Percentiles rank a stretch among this genome's conserved stretches.
phyloP scores from a whole-genome alignment of 106 monocot genomes.

The Amphibolis antarctica region DNA sequence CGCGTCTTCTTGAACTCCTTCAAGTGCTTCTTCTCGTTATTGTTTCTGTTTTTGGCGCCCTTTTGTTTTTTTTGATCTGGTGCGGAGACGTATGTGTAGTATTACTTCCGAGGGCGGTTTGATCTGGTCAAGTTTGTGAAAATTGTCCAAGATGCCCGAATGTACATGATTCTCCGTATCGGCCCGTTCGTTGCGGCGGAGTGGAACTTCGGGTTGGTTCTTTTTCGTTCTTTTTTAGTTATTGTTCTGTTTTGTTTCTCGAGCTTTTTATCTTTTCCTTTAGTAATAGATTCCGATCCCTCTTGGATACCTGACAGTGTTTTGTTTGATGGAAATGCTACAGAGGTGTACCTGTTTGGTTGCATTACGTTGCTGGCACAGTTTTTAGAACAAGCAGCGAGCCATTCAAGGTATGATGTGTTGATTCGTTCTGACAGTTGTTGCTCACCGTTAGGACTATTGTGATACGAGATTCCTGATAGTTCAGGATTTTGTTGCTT shows the following conservation, averaged over 20 bases:
- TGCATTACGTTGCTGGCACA: slow-evolving; percentile 83
- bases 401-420: slow-evolving; percentile 54
- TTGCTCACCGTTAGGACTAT: too few relatives aligned
- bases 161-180: slow-evolving; percentile 86
- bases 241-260: neutral
- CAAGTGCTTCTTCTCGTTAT: neutral
- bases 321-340: slow-evolving; percentile 1
- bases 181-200: slow-evolving; percentile 92
- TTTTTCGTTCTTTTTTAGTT: neutral
- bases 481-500: neutral
- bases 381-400: slow-evolving; percentile 61
- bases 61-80: neutral
- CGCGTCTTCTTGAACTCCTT: neutral
- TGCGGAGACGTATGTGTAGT: slow-evolving; percentile 34
- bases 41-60: neutral
- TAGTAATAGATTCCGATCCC: too few relatives aligned
- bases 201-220: slow-evolving; percentile 68
- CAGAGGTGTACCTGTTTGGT: slow-evolving; percentile 90
- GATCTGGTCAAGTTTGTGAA: slow-evolving; percentile 72
- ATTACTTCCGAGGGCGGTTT: slow-evolving; percentile 81
- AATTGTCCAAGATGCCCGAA: slow-evolving; percentile 62
- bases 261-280: neutral
- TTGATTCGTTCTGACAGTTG: too few relatives aligned
- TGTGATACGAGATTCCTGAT: too few relatives aligned
- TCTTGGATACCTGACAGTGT: neutral